phyloP scores from a whole-genome alignment of 1,284 basidiomycete species.

The Apiotrichum veenhuisii region DNA sequence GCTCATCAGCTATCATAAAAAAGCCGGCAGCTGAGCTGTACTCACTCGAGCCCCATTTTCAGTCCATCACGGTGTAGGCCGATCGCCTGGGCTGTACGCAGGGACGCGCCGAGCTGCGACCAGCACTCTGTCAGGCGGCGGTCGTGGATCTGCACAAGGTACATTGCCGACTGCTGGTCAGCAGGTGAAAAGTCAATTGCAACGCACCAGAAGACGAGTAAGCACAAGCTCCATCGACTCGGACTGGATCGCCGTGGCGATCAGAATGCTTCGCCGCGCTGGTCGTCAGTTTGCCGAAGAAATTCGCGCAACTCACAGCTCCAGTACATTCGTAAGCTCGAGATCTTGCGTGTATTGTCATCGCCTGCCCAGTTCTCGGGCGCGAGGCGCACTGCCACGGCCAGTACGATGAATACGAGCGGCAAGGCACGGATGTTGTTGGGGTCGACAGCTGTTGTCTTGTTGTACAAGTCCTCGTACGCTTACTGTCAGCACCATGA shows the following conservation, averaged over 20 bases:
- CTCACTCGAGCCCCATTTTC: slow-evolving; percentile 63
- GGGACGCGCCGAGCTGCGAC: slow-evolving; percentile 88
- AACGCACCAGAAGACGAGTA: slow-evolving; percentile 71
- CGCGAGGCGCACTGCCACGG: slow-evolving; percentile 77
- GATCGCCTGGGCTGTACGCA: slow-evolving; percentile 88
- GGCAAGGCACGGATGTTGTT: slow-evolving; percentile 83
- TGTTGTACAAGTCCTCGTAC: slow-evolving; percentile 73
- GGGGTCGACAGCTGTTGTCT: slow-evolving; percentile 69
- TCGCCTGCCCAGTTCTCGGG: slow-evolving; percentile 80
- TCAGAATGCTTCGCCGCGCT: slow-evolving; percentile 79
- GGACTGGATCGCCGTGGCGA: slow-evolving; percentile 83
- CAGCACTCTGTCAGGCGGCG: slow-evolving; percentile 68
- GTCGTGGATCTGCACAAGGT: slow-evolving; percentile 67
- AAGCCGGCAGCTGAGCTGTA: slow-evolving; percentile 1
- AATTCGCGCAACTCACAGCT: slow-evolving; percentile 65
- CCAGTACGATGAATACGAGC: slow-evolving; percentile 87
- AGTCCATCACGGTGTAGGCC: slow-evolving; percentile 87
- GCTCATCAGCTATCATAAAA: background rate
- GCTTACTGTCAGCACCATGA: slow-evolving; percentile 41
- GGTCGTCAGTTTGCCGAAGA: slow-evolving; percentile 4
- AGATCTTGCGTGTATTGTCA: slow-evolving; percentile 66
- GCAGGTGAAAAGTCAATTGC: background rate
- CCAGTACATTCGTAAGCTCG: slow-evolving; percentile 86
- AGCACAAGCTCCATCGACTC: slow-evolving; percentile 87
- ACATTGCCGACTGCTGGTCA: slow-evolving; percentile 69